Conservation (phyloP, 202 grass and related monocot genomes). For the Panicum hallii region DNA sequence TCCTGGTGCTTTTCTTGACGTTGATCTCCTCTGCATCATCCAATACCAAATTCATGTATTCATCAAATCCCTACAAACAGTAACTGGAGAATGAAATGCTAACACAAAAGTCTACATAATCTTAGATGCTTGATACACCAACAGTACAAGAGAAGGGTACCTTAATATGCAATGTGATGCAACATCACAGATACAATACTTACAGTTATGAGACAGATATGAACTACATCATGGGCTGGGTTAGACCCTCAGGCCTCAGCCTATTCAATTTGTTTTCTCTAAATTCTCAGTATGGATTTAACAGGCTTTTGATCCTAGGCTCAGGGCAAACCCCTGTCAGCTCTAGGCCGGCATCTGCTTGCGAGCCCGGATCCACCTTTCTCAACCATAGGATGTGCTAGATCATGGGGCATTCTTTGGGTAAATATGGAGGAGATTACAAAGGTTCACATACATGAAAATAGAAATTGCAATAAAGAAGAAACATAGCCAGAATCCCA, state of each 20-base stretch:
- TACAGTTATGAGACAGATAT: neutral
- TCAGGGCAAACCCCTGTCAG: neutral
- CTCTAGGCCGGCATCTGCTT: neutral
- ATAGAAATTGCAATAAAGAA: neutral
- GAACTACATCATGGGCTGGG: neutral
- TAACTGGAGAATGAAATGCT: conserved; percentile 8
- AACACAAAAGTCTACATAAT: conserved; percentile 18
- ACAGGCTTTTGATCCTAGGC: neutral
- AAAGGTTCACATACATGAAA: neutral
- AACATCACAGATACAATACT: neutral
- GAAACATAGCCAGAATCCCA: neutral
- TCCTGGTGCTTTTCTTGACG: conserved; percentile 74
- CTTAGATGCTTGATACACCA: neutral
- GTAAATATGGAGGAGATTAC: neutral
- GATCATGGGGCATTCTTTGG: neutral
- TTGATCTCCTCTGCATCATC: conserved; percentile 79
- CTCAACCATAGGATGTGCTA: neutral
- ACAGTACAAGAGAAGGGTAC: neutral
- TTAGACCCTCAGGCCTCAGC: neutral
- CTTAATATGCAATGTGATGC: neutral
- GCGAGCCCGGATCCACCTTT: neutral
- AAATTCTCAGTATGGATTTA: neutral
- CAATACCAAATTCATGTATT: conserved; percentile 80
- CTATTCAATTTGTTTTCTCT: neutral
- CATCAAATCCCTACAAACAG: conserved; percentile 64